A percentile compares a stretch with the other conserved stretches of the same genome.
Conservation (phyloP, 2,329 filamentous ascomycete species). For the Dothideomycetes sp. region DNA sequence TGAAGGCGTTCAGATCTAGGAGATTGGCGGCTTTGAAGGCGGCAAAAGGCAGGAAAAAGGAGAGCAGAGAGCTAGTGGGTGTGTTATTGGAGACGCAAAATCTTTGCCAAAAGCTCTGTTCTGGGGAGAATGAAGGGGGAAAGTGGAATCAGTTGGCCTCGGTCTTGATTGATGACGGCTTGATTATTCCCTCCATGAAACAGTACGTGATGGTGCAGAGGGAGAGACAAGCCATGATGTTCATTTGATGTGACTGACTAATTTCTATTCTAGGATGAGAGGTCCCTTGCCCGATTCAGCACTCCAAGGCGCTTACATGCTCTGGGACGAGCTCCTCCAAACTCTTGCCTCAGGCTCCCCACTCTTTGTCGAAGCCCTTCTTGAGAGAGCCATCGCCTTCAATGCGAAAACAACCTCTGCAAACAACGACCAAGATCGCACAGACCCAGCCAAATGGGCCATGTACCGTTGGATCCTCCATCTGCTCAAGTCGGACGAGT, state of each 20-base stretch:
- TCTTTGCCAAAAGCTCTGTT: slow-evolving; percentile 3
- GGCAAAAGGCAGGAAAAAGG: slow-evolving; percentile 1
- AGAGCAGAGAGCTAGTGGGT: neutral
- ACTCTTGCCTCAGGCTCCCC: slow-evolving; percentile 7
- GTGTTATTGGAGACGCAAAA: slow-evolving; percentile 5
- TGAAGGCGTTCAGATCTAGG: slow-evolving; percentile 10
- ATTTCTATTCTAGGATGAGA: slow-evolving; percentile 8
- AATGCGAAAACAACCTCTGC: neutral
- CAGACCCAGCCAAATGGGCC: slow-evolving; percentile 28
- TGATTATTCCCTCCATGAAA: slow-evolving; percentile 29
- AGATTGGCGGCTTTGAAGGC: slow-evolving; percentile 8
- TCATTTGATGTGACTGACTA: slow-evolving; percentile 5
- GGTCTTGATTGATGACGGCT: slow-evolving; percentile 28
- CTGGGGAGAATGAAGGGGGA: slow-evolving; percentile 4
- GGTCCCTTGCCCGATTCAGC: slow-evolving; percentile 20
- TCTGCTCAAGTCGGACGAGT: slow-evolving; percentile 31
- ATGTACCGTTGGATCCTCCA: slow-evolving; percentile 43
- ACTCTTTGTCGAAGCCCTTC: slow-evolving; percentile 7
- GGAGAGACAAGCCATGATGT: neutral
- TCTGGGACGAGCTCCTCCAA: slow-evolving; percentile 34
- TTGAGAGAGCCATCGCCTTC: slow-evolving; percentile 11
- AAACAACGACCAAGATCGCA: slow-evolving; percentile 17
- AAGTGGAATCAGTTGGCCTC: slow-evolving; percentile 13
- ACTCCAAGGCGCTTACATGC: slow-evolving; percentile 33
- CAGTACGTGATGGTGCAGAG: slow-evolving; percentile 19